A percentile compares a stretch with the other conserved stretches of the same genome.
Conservation (phyloP, 2,329 filamentous ascomycete species). For the Pseudopithomyces chartarum region DNA sequence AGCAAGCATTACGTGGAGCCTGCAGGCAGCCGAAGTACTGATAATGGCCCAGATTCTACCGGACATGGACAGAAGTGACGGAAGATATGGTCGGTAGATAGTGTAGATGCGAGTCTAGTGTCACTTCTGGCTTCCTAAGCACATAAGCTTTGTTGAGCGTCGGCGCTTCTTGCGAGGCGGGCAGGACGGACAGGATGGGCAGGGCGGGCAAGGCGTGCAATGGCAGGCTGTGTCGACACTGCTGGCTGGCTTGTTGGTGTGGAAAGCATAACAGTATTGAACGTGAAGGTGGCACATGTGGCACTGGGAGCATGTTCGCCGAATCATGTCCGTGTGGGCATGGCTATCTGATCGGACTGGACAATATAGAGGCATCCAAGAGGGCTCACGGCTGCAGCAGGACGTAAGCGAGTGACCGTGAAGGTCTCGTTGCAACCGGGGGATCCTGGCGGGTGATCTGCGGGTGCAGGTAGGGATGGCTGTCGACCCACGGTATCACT, state of each 20-base stretch:
- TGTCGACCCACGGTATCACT: neutral
- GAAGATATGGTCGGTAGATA: neutral
- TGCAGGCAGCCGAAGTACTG: conserved; percentile 18
- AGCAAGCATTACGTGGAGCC: no score
- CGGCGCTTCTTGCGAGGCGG: neutral
- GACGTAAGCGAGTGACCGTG: conserved; percentile 2
- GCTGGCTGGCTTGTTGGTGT: neutral
- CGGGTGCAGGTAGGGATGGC: conserved; percentile 17
- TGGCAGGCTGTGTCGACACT: conserved; percentile 1
- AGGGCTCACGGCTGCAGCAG: neutral
- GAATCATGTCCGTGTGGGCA: neutral
- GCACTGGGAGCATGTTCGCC: neutral
- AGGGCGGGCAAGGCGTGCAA: conserved; percentile 1
- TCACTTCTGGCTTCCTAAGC: neutral
- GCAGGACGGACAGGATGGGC: neutral
- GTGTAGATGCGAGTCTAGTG: neutral
- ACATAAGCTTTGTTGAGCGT: neutral
- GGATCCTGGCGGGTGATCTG: conserved; percentile 14
- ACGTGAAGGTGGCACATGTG: neutral
- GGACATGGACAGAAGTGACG: neutral
- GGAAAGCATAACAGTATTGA: neutral
- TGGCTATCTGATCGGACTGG: neutral
- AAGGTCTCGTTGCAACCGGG: conserved; percentile 1
- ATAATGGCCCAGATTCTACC: conserved; percentile 4
- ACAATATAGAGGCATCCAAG: neutral